Conservation (phyloP, 1,284 basidiomycete species). For the Malassezia yamatoensis region DNA sequence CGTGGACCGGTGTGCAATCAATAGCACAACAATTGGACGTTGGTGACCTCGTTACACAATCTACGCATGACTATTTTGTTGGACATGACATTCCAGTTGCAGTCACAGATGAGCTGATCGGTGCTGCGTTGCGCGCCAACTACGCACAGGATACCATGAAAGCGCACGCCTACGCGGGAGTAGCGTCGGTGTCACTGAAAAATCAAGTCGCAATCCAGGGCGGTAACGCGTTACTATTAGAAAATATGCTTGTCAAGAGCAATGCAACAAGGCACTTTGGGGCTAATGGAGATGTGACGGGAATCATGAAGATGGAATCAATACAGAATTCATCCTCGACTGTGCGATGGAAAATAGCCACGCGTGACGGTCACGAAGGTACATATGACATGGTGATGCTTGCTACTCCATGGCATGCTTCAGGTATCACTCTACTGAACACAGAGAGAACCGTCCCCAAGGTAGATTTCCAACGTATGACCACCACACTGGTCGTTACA, state of each 20-base stretch:
- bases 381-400: slow-evolving; percentile 40
- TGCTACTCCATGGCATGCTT: slow-evolving; percentile 40
- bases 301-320: slow-evolving; percentile 25
- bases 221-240: slow-evolving; percentile 79
- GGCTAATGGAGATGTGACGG: slow-evolving; percentile 35
- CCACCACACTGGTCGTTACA: slow-evolving; percentile 80
- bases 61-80: slow-evolving; percentile 41
- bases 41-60: slow-evolving; percentile 26
- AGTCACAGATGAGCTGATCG: slow-evolving; percentile 63
- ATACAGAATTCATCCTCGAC: not conserved
- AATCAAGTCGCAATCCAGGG: slow-evolving; percentile 62
- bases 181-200: slow-evolving; percentile 62
- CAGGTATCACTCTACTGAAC: slow-evolving; percentile 41
- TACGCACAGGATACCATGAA: slow-evolving; percentile 62
- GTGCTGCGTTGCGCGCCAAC: slow-evolving; percentile 75
- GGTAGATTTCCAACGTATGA: slow-evolving; percentile 69
- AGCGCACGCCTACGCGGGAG: slow-evolving; percentile 72
- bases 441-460: slow-evolving; percentile 53
- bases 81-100: slow-evolving; percentile 25
- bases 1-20: slow-evolving; percentile 58
- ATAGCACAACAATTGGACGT: slow-evolving; percentile 57
- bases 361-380: slow-evolving; percentile 30
- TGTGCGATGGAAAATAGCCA: slow-evolving; percentile 36
- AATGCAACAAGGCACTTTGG: slow-evolving; percentile 49
- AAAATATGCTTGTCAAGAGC: slow-evolving; percentile 64